A percentile compares a stretch with the other conserved stretches of the same genome.
Conservation (phyloP, 306 rosid species). For the Abrus pulchellus region DNA sequence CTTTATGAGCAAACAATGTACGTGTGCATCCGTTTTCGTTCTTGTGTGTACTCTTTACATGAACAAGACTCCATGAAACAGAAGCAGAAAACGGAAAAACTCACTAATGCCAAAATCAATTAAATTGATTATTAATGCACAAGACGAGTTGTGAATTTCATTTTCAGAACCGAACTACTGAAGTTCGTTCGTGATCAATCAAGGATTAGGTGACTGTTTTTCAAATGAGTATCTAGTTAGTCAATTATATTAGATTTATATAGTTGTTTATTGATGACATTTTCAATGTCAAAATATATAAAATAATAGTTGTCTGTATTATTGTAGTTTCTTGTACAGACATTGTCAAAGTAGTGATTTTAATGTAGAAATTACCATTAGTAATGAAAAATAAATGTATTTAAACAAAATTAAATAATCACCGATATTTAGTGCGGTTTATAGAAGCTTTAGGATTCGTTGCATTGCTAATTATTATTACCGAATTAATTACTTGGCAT, state of each 20-base stretch:
- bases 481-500: neutral
- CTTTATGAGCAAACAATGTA: slow-evolving; percentile 49
- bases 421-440: too few relatives aligned
- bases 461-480: too few relatives aligned
- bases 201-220: neutral
- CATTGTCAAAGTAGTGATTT: too few relatives aligned
- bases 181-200: neutral
- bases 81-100: neutral
- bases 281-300: neutral
- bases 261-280: neutral
- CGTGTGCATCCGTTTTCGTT: neutral
- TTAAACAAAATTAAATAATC: too few relatives aligned
- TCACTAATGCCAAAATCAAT: neutral
- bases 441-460: too few relatives aligned
- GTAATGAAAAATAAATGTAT: too few relatives aligned
- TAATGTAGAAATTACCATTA: too few relatives aligned
- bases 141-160: neutral
- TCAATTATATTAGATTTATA: neutral
- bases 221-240: neutral
- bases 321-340: neutral
- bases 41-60: neutral
- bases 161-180: neutral
- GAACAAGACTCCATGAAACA: neutral
- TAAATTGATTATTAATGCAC: neutral
- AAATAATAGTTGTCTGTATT: neutral